These are phyloP conservation scores for Pichia sp. DNA, from an alignment of 1,139 yeast species.

Conservation along the genomic window DNA sequence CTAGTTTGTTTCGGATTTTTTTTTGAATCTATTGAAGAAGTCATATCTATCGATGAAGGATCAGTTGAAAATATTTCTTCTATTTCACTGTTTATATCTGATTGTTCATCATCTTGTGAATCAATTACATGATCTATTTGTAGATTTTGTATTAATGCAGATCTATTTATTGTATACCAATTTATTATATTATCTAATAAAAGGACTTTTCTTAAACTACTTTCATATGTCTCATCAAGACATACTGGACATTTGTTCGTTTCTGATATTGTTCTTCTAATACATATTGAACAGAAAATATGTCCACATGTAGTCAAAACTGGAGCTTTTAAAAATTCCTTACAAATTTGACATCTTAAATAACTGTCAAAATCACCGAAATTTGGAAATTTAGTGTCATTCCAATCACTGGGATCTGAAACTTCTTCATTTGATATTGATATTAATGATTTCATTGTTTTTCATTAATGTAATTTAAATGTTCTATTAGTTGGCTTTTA, in stretches of 20 bases:
- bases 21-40: too few species aligned
- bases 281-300: slow-evolving; percentile 86
- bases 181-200: slow-evolving; percentile 68
- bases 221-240: slow-evolving; percentile 62
- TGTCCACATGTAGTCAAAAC: slow-evolving; percentile 84
- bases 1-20: too few species aligned
- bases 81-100: not conserved
- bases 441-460: slow-evolving; percentile 14
- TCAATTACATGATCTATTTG: slow-evolving; percentile 12
- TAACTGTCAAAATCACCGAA: slow-evolving; percentile 61
- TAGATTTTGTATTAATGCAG: slow-evolving; percentile 31
- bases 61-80: not conserved
- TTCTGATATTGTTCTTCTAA: slow-evolving; percentile 59
- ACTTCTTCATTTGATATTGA: slow-evolving; percentile 27
- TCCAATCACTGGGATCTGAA: slow-evolving; percentile 73
- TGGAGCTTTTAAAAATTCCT: slow-evolving; percentile 77
- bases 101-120: slow-evolving; percentile 14
- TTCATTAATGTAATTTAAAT: too few species aligned
- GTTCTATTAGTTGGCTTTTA: too few species aligned
- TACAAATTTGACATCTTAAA: slow-evolving; percentile 85
- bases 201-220: slow-evolving; percentile 60
- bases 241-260: slow-evolving; percentile 77
- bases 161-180: slow-evolving; percentile 46
- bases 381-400: slow-evolving; percentile 44
- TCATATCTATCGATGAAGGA: slow-evolving; percentile 15